Evolutionary conservation across 257 asterid species (phyloP), one percentile per base, ranked within the genome.

Genomic region (Petrea volubilis): DNA sequence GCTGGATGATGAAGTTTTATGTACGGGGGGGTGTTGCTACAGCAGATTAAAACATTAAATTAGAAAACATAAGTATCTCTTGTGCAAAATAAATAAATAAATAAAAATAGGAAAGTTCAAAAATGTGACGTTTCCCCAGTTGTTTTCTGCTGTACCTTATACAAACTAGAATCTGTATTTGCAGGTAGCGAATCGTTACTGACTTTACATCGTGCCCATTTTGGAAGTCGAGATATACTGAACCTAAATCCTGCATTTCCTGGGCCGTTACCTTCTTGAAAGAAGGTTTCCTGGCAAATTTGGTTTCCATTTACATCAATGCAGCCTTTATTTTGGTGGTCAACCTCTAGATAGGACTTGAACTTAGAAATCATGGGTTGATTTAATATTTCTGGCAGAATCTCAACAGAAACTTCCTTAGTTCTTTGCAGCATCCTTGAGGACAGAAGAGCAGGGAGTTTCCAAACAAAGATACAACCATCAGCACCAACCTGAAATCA

Each of bases 401-500:
- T 46, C 50, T 79, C 72, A 77, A 51, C 59, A 27, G 78, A 52
- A 60, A 70, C 70, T 60, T 74, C 69, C 69, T 81, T 50, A 15
- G 55, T 77, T 73, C 67, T 83, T 71, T 64, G 77, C 76, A 87
- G 75, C 82, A 85, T 85, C 77, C 62, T 79, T 27, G 81, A 83
- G 40, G 90, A 80, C 46, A 87, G 50, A 74, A 51, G 79, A 18
- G 78, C 71, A 33, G 96, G 91, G 67, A 89, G 79, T 74, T 82
- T 87, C 96, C 96, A 89, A 29, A 89, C 78, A 74, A 89, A 87
- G 67, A 89, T 85, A 75, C 91, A 89, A 63, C 93, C 84, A 64
- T 89, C 90, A 20, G 82, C 76, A 57, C 82, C 81, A 60, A 87
- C 94, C 96, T 89, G 82, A 74, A 78, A 50, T 36, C 64, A 67